Percentiles rank a stretch among this genome's conserved stretches.
Evolutionary conservation across 495 filamentous ascomycete genomes (phyloP).

Genomic region (Penicillium cataractarum): DNA sequence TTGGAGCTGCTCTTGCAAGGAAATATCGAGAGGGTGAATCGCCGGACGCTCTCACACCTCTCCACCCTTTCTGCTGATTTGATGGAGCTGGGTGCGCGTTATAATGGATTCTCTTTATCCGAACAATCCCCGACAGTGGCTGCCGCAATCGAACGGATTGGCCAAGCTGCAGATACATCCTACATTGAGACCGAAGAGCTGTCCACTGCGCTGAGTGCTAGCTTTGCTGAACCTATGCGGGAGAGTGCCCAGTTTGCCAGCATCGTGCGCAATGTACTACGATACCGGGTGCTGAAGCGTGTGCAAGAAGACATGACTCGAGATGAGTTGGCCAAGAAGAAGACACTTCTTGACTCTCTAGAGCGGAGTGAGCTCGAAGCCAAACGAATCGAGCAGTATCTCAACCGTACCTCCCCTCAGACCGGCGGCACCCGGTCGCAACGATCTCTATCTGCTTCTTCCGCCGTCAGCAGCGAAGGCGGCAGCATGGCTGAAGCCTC

Average conservation of each 20-base stretch:
- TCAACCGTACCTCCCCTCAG: slow-evolving; percentile 65
- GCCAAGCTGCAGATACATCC: slow-evolving; percentile 92
- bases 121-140: slow-evolving; percentile 86
- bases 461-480: slow-evolving; percentile 49
- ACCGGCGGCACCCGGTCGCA: slow-evolving; percentile 52
- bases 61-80: slow-evolving; percentile 83
- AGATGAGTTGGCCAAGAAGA: slow-evolving; percentile 86
- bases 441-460: slow-evolving; percentile 65
- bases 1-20: slow-evolving; percentile 85
- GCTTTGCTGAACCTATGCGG: slow-evolving; percentile 95
- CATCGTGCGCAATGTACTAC: slow-evolving; percentile 83
- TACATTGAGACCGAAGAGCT: slow-evolving; percentile 96
- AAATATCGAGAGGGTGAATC: slow-evolving; percentile 93
- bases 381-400: slow-evolving; percentile 87
- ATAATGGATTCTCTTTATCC: slow-evolving; percentile 95
- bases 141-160: slow-evolving; percentile 91
- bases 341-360: slow-evolving; percentile 73
- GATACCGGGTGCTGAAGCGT: slow-evolving; percentile 87
- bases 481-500: slow-evolving; percentile 63
- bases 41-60: slow-evolving; percentile 82
- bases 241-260: slow-evolving; percentile 97
- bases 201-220: slow-evolving; percentile 77
- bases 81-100: slow-evolving; percentile 87
- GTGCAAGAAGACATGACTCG: slow-evolving; percentile 97
- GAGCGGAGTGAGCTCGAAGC: slow-evolving; percentile 91